Conservation (phyloP, 106 monocot species). For the Acorus calamus region DNA sequence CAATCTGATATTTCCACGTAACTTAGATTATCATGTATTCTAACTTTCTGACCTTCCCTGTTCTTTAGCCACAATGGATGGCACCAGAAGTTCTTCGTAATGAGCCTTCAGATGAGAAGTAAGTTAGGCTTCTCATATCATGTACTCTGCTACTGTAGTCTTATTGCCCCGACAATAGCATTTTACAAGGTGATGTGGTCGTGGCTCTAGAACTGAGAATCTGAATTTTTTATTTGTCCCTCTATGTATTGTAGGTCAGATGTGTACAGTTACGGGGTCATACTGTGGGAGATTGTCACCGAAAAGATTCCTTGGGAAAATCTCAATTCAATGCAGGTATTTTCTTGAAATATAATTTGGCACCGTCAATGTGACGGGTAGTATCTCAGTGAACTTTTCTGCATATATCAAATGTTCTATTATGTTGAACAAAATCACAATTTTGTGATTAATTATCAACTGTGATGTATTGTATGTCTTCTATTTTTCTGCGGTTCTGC, state of each 20-base stretch:
- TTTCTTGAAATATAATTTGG: not conserved
- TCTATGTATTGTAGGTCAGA: slow-evolving; percentile 50
- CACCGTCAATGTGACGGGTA: too few relatives aligned
- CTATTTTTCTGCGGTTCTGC: not conserved
- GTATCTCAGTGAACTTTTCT: too few relatives aligned
- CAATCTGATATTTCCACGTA: too few relatives aligned
- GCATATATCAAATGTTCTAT: too few relatives aligned
- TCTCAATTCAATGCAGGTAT: slow-evolving; percentile 98
- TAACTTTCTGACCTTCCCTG: not conserved
- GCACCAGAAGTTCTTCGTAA: slow-evolving; percentile 99
- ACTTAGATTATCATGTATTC: too few relatives aligned
- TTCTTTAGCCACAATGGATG: slow-evolving; percentile 94
- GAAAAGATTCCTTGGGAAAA: slow-evolving; percentile 99
- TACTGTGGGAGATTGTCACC: slow-evolving; percentile 97
- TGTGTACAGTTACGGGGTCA: slow-evolving; percentile 96
- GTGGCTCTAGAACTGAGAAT: too few relatives aligned
- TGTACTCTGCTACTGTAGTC: too few relatives aligned
- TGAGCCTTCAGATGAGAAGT: slow-evolving; percentile 96
- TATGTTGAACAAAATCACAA: not conserved
- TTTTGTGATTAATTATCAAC: not conserved
- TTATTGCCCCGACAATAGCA: too few relatives aligned
- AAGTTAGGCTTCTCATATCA: slow-evolving; percentile 11
- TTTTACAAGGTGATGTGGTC: too few relatives aligned
- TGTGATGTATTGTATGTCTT: not conserved
- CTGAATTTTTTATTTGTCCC: not conserved